Base-by-base conservation (phyloP, 257 asterid species). In the Scutellaria minor region DNA sequence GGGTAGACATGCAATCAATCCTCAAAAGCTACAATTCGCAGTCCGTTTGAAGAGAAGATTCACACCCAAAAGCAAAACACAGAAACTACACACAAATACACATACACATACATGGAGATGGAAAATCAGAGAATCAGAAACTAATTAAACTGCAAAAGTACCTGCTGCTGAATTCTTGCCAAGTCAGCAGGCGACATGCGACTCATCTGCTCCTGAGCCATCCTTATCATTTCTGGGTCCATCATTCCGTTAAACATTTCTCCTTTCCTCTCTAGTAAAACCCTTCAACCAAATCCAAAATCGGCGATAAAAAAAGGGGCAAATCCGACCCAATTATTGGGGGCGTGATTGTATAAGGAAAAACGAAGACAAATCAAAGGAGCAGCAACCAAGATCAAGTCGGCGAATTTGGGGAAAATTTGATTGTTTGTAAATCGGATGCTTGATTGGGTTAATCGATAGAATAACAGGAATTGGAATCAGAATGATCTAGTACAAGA, bases 141-240 rank as follows among this genome's bases (percentile, higher is more conserved):
- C 18, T 13, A 47, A 54, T 35, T 13, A 60, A 57, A 66, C 4
- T 24, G 51, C 35, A 47, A 3, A 55, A 64, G 61, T 62, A 89
- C 99, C 99, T 94, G 96, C 80, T 94, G 96, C 70, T 91, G 99
- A 72, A 94, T 89, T 80, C 93, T 84, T 56, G 99, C 97, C 75
- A 94, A 76, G 51, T 94, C 97, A 70, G 87, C 93, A 10, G 99
- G 97, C 6, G 99, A 89, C 99, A 94, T 94, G 71, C 97, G 97
- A 73, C 89, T 89, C 96, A 94, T 94, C 91, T 94, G 97, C 83
- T 94, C 99, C 83, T 94, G 99, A 64, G 99, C 99, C 76, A 91
- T 79, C 84, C 90, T 78, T 55, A 94, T 86, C 87, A 94, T 39
- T 58, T 91, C 97, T 58, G 99, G 99, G 87, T 94, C 97, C 97